Conservation (phyloP, 2,329 filamentous ascomycete species). For the Madurella fahalii region DNA sequence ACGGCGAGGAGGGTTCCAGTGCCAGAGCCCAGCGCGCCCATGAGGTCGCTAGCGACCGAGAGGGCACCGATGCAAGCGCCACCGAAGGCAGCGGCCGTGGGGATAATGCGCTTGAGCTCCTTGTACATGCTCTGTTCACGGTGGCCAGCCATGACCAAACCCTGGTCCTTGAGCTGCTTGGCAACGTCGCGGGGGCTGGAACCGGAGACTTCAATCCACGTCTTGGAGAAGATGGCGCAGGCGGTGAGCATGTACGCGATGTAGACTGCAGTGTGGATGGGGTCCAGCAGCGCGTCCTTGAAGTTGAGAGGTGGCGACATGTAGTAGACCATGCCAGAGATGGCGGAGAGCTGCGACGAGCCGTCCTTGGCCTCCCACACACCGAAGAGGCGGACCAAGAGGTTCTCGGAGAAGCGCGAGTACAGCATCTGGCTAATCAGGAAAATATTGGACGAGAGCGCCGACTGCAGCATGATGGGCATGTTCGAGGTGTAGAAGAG, state of each 20-base stretch:
- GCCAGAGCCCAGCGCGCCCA: constrained; percentile 92
- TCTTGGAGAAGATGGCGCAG: constrained; percentile 96
- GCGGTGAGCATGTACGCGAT: constrained; percentile 97
- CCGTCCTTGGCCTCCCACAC: constrained; percentile 98
- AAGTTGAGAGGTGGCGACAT: constrained; percentile 99
- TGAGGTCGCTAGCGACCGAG: constrained; percentile 89
- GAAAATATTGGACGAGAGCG: constrained; percentile 98
- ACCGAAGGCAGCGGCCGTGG: constrained; percentile 95
- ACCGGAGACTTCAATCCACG: constrained; percentile 99
- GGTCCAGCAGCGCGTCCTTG: constrained; percentile 93
- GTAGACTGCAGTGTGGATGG: constrained; percentile 93
- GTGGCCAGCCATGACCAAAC: constrained; percentile 98
- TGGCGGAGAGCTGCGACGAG: constrained; percentile 89
- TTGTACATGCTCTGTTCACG: constrained; percentile 99
- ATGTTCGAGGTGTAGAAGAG: constrained; percentile 99
- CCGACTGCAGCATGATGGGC: constrained; percentile 99
- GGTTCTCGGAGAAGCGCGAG: constrained; percentile 98
- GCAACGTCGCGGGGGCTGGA: constrained; percentile 96
- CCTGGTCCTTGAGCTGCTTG: constrained; percentile 99
- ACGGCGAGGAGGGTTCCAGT: constrained; percentile 98
- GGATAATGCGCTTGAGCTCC: constrained; percentile 98
- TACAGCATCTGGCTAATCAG: constrained; percentile 99
- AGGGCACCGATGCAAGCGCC: constrained; percentile 98
- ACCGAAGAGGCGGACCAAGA: constrained; percentile 93
- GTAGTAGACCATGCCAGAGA: constrained; percentile 96